Conservation (phyloP, 2,329 filamentous ascomycete species). For the Epichloe sylvatica region DNA sequence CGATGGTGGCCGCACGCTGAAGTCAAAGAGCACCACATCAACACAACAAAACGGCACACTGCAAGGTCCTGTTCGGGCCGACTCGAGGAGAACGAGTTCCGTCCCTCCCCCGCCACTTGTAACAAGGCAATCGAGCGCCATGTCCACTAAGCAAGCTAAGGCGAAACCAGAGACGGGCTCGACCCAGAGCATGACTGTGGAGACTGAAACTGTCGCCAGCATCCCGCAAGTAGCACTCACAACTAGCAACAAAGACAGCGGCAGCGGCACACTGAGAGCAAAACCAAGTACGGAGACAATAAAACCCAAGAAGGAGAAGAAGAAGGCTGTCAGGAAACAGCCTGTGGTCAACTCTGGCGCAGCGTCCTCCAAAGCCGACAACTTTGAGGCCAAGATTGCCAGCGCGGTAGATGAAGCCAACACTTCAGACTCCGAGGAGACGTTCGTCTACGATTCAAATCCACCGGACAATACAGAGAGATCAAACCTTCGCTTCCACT, state of each 20-base stretch:
- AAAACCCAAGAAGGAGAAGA: constrained; percentile 85
- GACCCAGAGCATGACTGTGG: constrained; percentile 84
- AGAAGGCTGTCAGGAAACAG: constrained; percentile 62
- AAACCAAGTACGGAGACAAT: constrained; percentile 95
- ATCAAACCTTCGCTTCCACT: constrained; percentile 64
- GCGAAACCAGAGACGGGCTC: constrained; percentile 58
- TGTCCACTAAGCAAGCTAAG: constrained; percentile 53
- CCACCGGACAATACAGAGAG: constrained; percentile 55
- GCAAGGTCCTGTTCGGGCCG: constrained; percentile 37
- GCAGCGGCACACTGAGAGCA: constrained; percentile 60
- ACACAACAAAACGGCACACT: constrained; percentile 52
- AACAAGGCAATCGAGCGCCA: constrained; percentile 49
- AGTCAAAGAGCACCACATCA: constrained; percentile 32
- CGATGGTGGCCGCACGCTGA: constrained; percentile 27
- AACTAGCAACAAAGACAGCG: constrained; percentile 48
- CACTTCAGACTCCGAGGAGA: constrained; percentile 94
- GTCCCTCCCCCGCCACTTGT: constrained; percentile 41
- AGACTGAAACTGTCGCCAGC: constrained; percentile 89
- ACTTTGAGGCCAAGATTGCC: constrained; percentile 94
- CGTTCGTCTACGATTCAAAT: constrained; percentile 98
- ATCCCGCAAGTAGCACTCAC: constrained; percentile 73
- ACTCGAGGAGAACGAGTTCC: constrained; percentile 28
- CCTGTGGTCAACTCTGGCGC: constrained; percentile 51
- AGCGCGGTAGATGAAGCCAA: constrained; percentile 92
- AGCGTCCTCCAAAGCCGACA: constrained; percentile 91